Evolutionary conservation across 305 asterid species (phyloP), one percentile per base, ranked within the genome.

Genomic region (Fraxinus xanthoxyloides): DNA sequence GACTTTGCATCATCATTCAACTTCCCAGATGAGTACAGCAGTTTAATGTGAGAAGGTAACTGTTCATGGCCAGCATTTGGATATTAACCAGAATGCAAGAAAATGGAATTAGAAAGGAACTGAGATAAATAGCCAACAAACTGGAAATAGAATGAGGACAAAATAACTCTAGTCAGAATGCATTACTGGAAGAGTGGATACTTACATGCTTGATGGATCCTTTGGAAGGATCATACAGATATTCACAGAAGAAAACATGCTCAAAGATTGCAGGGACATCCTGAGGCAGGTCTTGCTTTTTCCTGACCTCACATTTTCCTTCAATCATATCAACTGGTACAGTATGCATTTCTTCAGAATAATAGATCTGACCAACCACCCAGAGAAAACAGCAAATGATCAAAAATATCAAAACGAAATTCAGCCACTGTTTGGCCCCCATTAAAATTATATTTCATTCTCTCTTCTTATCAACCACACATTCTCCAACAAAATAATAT

Each of bases 251-350:
- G 94, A 94, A 96, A 86, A 89, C 89, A 86, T 94, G 97, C 79
- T 96, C 95, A 84, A 81, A 86, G 61, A 87, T 87, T 35, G 78
- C 83, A 85, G 92, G 91, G 86, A 85, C 92, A 77, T 93, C 97
- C 78, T 81, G 93, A 77, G 91, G 86, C 76, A 94, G 86, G 81
- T 94, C 98, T 82, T 85, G 90, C 94, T 87, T 92, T 89, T 84
- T 94, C 83, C 95, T 85, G 81, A 96, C 91, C 89, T 91, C 98
- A 85, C 98, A 96, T 88, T 89, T 93, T 63, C 99, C 98, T 84
- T 92, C 92, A 82, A 96, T 88, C 77, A 80, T 48, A 73, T 88
- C 91, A 76, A 93, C 82, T 10, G 95, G 87, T 81, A 96, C 72
- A 35, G 81, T 86, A 84, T 88, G 94, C 67, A 84, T 89, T 81